Evolutionary conservation across 2,329 filamentous ascomycete species (phyloP), one percentile per base, ranked within the genome.

Genomic region (Aspergillus arachidicola): DNA sequence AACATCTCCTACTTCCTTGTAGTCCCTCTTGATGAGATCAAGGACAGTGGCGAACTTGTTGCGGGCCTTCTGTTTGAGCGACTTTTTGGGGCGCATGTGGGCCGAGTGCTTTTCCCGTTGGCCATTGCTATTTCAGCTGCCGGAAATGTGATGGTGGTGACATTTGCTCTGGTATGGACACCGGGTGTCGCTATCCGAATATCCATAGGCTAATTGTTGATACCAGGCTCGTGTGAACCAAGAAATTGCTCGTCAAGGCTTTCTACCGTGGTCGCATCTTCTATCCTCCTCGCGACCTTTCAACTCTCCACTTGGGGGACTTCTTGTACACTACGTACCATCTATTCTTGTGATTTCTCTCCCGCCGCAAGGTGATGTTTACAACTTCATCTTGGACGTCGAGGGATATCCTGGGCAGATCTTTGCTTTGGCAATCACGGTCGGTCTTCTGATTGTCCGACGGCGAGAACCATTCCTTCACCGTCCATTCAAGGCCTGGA

Each of bases 381-480:
- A 92, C 75, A 88, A 86, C 11, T 91, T 93, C 69, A 91, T 92
- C 32, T 78, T 91, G 0, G 89, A 92, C 54, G 86, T 92, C 0
- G 89, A 92, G 69, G 88, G 87, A 0, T 92, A 91, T 67, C 85
- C 89, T 0, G 86, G 82, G 0, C 86, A 90, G 62, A 79, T 91
- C 16, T 84, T 89, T 60, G 82, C 82, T 0, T 72, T 91, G 1
- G 85, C 86, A 0, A 78, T 87, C 0, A 85, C 85, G 0, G 67
- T 83, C 9, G 89, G 89, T 0, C 78, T 91, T 0, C 68, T 91
- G 0, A 84, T 86, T 75, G 79, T 93, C 6, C 84, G 90, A 0
- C 81, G 80, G 60, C 84, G 82, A 64, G 80, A 86, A 12, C 88
- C 88, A 1, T 83, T 89, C 58, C 78, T 90, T 0, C 81, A 83